Percentiles rank a stretch among this genome's conserved stretches.
phyloP scores from a whole-genome alignment of 1,139 yeast genomes.

The Meyerozyma guilliermondii region DNA sequence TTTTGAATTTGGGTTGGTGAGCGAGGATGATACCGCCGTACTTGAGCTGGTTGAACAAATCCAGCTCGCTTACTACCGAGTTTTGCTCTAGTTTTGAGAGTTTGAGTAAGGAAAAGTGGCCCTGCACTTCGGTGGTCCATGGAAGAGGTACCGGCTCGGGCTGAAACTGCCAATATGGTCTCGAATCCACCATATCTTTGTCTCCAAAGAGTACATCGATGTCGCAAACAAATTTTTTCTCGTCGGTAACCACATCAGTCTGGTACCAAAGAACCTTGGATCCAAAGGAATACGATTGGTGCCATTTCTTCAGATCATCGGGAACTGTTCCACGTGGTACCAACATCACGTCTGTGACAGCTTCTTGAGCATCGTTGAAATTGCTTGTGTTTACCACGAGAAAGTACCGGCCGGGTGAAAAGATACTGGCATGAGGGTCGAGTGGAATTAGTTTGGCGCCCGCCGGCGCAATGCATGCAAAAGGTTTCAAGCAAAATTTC shows the following conservation, averaged over 20 bases:
- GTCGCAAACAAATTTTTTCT: constrained; percentile 9
- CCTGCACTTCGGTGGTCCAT: constrained; percentile 9
- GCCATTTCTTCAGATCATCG: background rate
- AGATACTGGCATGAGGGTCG: background rate
- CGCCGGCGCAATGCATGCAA: background rate
- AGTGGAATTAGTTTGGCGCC: background rate
- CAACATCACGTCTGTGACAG: constrained; percentile 7
- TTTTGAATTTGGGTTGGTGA: constrained; percentile 18
- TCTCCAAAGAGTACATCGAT: constrained; percentile 11
- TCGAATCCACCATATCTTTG: constrained; percentile 9
- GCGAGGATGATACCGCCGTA: constrained; percentile 5
- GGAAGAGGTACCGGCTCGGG: constrained; percentile 11
- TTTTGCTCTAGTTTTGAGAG: background rate
- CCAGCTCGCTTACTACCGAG: constrained; percentile 2
- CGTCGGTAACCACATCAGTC: constrained; percentile 4
- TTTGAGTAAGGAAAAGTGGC: constrained; percentile 12
- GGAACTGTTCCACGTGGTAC: constrained; percentile 5
- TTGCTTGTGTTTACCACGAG: constrained; percentile 8
- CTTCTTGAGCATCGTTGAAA: constrained; percentile 5
- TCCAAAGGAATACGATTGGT: constrained; percentile 7
- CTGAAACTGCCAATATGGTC: constrained; percentile 15
- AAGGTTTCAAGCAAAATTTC: background rate
- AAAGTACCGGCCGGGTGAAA: constrained; percentile 8
- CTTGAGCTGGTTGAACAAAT: constrained; percentile 2
- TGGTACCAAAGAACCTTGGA: constrained; percentile 5